Evolutionary conservation across 2,329 filamentous ascomycete species (phyloP), one percentile per base, ranked within the genome.

Genomic region (Ciborinia camelliae): DNA sequence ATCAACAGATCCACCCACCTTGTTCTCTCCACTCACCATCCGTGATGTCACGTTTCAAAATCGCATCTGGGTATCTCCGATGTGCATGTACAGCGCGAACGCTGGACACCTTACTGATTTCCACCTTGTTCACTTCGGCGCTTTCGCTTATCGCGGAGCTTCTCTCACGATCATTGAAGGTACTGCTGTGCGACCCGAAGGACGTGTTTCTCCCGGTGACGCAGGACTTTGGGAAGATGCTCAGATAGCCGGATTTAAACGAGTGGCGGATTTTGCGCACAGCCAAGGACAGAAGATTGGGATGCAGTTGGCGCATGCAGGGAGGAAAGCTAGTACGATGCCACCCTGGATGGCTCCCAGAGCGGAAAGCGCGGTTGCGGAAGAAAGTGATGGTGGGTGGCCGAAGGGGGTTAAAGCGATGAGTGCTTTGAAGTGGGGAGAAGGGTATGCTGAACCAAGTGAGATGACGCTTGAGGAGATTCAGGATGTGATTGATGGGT

Each of bases 291-390:
- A 89, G 72, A 83, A 87, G 52, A 86, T 92, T 62, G 89, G 82
- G 37, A 86, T 93, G 62, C 90, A 89, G 74, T 78, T 90, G n/a
- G 86, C 78, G 2, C 88, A 90, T 71, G 87, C 87, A 0, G 88
- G 88, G 0, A 72, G 78, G 14, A 79, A 79, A 66, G 77, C 76
- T 2, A 75, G 73, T 47, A 74, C 71, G 3, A 63, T 76, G 2
- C 73, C 77, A 1, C 77, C 77, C 0, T 79, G 76, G 76, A 62
- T 78, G 4, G 55, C 63, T 48, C 58, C 63, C 1, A 43, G 64
- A 14, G 73, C 66, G 10, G 75, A 74, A 65, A 69, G 66, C 18
- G 67, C 65, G 1, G 63, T 74, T 0, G 76, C 76, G 2, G 69
- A 67, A 2, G 66, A 70, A 37, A 75, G 75, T 0, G 72, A 72